Conservation (phyloP, 441 rosid genomes). For the Corymbia citriodora region DNA sequence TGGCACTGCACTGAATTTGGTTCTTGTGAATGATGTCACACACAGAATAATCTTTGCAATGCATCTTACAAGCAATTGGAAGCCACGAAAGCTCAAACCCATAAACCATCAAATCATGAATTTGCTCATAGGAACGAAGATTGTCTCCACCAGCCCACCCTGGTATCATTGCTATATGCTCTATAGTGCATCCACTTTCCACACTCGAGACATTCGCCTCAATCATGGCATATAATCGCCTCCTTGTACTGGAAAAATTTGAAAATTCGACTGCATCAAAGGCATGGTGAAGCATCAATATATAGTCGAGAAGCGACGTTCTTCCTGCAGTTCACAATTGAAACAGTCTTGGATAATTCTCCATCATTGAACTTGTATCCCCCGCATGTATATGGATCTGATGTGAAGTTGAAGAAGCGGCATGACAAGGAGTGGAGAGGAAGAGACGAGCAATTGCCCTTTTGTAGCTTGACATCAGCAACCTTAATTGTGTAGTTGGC, state of each 20-base stretch:
- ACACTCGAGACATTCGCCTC: background rate
- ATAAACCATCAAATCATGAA: background rate
- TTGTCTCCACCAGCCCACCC: background rate
- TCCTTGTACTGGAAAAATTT: background rate
- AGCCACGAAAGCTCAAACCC: background rate
- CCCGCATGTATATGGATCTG: background rate
- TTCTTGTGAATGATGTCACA: accelerated
- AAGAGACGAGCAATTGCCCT: background rate
- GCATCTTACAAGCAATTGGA: background rate
- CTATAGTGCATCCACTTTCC: background rate
- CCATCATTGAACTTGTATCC: background rate
- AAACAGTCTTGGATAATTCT: background rate
- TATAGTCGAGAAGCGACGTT: background rate
- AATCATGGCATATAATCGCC: background rate
- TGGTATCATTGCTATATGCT: background rate
- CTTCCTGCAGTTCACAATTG: background rate
- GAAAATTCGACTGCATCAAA: background rate
- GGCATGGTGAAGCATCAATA: background rate
- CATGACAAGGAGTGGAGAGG: background rate
- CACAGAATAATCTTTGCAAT: too few relatives aligned
- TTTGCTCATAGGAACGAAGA: background rate
- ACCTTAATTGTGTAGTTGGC: background rate
- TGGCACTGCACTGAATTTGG: too few relatives aligned
- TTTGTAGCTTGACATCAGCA: background rate
- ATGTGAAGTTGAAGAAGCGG: background rate